Percentiles rank a stretch among this genome's conserved stretches.
These are phyloP conservation scores for Metschnikowia hibisci DNA, from an alignment of 805 yeast genomes.

Conservation along the genomic window DNA sequence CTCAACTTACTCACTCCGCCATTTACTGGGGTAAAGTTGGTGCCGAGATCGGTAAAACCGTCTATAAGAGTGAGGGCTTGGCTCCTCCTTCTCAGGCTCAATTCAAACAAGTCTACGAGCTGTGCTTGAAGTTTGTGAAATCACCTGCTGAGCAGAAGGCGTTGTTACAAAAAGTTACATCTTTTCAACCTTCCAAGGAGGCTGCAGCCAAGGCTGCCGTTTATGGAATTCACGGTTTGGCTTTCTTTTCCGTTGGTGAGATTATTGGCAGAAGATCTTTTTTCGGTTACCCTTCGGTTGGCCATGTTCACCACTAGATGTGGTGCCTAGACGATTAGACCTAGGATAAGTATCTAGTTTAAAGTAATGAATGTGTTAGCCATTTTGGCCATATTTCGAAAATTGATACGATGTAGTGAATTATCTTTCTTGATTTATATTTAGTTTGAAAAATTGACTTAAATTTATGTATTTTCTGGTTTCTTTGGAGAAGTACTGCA, in stretches of 20 bases:
- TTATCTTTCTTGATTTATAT: too few relatives aligned
- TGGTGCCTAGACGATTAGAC: not conserved
- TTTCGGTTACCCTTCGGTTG: conserved; percentile 77
- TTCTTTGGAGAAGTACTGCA: too few relatives aligned
- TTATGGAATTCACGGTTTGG: conserved; percentile 77
- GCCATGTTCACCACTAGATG: conserved; percentile 34
- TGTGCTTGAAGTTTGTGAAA: conserved; percentile 34
- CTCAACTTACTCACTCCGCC: conserved; percentile 47
- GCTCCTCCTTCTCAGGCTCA: conserved; percentile 84
- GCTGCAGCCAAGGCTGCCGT: conserved; percentile 65
- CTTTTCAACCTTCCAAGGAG: conserved; percentile 49
- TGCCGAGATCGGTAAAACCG: conserved; percentile 65
- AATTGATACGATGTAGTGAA: too few relatives aligned
- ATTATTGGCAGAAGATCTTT: conserved; percentile 92
- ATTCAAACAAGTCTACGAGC: conserved; percentile 68
- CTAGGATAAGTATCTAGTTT: too few relatives aligned
- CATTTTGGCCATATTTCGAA: too few relatives aligned
- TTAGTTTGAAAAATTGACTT: too few relatives aligned
- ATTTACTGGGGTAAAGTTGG: conserved; percentile 77
- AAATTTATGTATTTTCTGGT: too few relatives aligned
- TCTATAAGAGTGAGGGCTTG: conserved; percentile 87
- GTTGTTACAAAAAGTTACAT: conserved; percentile 43
- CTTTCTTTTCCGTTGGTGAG: conserved; percentile 93
- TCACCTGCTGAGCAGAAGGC: conserved; percentile 56
- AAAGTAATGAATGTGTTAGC: too few relatives aligned